Percentiles rank a stretch among this genome's conserved stretches.
phyloP scores from a whole-genome alignment of 345 rosid species.

The Acer saccharum region DNA sequence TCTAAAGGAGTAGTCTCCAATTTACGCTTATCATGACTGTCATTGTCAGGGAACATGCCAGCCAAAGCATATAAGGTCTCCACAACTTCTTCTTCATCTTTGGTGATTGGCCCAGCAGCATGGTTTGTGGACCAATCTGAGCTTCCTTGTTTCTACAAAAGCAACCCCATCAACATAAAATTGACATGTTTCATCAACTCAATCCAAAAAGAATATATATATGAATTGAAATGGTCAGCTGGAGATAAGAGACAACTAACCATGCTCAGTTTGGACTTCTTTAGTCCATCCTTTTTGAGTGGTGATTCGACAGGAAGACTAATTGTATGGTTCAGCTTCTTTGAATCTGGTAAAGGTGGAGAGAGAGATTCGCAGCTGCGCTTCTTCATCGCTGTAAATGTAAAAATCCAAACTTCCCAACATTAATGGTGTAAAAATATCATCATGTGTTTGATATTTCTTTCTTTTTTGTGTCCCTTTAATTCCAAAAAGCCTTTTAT shows the following conservation, averaged over 20 bases:
- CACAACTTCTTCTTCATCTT: conserved; percentile 97
- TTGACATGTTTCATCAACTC: background rate
- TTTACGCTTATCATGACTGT: conserved; percentile 27
- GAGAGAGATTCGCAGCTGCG: conserved; percentile 57
- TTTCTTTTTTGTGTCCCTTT: background rate
- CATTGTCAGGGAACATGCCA: conserved; percentile 55
- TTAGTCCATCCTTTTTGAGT: conserved; percentile 38
- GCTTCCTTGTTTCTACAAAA: conserved; percentile 32
- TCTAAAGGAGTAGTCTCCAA: conserved; percentile 26
- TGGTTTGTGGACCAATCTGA: conserved; percentile 25
- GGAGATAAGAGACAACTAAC: conserved; percentile 39
- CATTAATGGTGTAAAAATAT: conserved; percentile 14
- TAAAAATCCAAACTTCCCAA: conserved; percentile 29
- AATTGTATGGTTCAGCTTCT: conserved; percentile 47
- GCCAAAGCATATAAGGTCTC: conserved; percentile 85
- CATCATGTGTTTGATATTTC: background rate
- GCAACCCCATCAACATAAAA: conserved; percentile 16
- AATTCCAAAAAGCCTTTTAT: conserved; percentile 15
- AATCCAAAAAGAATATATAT: conserved; percentile 14
- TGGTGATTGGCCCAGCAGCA: conserved; percentile 61
- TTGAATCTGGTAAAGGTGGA: conserved; percentile 50
- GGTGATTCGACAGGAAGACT: conserved; percentile 37
- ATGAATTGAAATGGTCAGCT: conserved; percentile 21
- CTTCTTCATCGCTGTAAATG: conserved; percentile 81
- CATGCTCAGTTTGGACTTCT: conserved; percentile 48